Evolutionary conservation across 1,284 basidiomycete genomes (phyloP).

Genomic region (Apiotrichum montevideense): DNA sequence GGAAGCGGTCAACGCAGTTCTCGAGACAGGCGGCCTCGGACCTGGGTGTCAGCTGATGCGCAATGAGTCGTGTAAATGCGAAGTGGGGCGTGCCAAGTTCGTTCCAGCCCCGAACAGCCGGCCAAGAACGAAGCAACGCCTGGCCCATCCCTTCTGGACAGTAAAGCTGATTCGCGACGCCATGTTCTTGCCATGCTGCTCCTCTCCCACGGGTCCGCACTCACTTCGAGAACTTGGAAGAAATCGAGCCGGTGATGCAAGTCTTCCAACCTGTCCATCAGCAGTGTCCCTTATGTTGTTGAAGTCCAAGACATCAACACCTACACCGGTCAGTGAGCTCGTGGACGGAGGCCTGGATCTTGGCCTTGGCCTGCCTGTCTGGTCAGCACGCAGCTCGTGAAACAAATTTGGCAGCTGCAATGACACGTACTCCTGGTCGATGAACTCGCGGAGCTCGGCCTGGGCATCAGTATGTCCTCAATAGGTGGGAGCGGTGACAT

Average conservation of each 20-base stretch:
- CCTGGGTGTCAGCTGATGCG: conserved; percentile 10
- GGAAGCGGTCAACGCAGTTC: conserved; percentile 90
- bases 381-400: conserved; percentile 2
- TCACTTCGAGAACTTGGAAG: conserved; percentile 68
- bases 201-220: conserved; percentile 1
- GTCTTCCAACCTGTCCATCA: conserved; percentile 48
- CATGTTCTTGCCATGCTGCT: no score
- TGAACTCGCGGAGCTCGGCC: conserved; percentile 78
- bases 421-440: conserved; percentile 61
- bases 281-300: no score
- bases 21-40: conserved; percentile 75
- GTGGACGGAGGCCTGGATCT: conserved; percentile 57
- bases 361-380: conserved; percentile 66
- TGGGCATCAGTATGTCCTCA: conserved; percentile 35
- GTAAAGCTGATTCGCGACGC: no score
- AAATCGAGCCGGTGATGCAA: conserved; percentile 76
- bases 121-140: no score
- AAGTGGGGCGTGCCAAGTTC: no score
- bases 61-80: neutral
- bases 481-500: no score
- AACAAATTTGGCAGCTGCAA: neutral
- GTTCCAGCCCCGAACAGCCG: no score
- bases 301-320: conserved; percentile 1
- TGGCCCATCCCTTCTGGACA: no score
- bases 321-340: conserved; percentile 46